Base-by-base conservation (phyloP, 495 filamentous ascomycete genomes). In the Podospora pseudoanserina region DNA sequence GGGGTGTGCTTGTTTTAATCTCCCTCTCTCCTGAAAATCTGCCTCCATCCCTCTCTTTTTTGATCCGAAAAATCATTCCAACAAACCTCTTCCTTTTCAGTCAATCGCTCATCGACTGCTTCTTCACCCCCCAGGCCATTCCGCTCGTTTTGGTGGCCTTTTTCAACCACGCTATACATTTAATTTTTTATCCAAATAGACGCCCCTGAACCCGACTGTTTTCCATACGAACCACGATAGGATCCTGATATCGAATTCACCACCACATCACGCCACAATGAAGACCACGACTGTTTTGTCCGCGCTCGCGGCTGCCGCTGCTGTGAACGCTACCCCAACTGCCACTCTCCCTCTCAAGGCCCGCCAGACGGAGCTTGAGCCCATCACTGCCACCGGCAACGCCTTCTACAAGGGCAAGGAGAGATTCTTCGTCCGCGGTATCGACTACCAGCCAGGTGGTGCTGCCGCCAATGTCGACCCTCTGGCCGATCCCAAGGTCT, bases 401-500 rank as follows among this genome's bases (percentile, higher is more conserved):
- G 92, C 95, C 68, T 97, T 97, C 86, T 97, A 93, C 83, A 85
- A 90, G 74, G 93, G 92, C 66, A 78, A 86, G 64, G 77, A 89
- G 32, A 88, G 95, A 70, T 99, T 97, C 87, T 97, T 97, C 81
- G 87, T 99, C 65, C 92, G 93, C 65, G 95, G 95, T 77, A 88
- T 99, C 71, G 95, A 97, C 83, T 97, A 97, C 80, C 94, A 97
- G 79, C 94, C 94, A 67, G 94, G 94, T 72, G 95, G 94, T 70
- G 90, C 92, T 66, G 73, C 65, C 7, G 75, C 62, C 49, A 73
- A 77, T 65, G 23, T 94, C 91, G 95, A 99, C 73, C 94, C 95
- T 49, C 89, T 99, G 63, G 89, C 93, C 63, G 88, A 96, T 73
- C 72, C 80, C 44, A 77, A 80, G 0, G 79, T 81, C 67, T 99